These are phyloP conservation scores for Eremochloa ophiuroides DNA, from an alignment of 176 grass and related monocot species.

Conservation along the genomic window DNA sequence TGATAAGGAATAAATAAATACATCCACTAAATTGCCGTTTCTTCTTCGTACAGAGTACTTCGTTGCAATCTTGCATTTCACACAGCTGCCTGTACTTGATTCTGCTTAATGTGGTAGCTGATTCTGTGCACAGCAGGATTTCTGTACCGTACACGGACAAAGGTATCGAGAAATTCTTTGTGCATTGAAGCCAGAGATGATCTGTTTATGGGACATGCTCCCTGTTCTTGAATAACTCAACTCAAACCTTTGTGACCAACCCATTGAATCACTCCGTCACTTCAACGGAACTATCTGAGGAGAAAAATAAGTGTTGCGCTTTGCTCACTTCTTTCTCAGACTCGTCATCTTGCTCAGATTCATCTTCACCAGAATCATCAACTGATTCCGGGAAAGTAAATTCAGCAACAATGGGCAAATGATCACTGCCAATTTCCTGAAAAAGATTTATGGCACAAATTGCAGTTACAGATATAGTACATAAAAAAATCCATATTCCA, in stretches of 20 bases:
- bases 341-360: conserved; percentile 5
- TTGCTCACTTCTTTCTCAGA: background rate
- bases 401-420: conserved; percentile 76
- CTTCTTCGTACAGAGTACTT: background rate
- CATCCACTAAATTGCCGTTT: background rate
- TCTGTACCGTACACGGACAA: background rate
- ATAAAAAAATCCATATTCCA: background rate
- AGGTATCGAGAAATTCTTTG: background rate
- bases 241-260: background rate
- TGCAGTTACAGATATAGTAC: background rate
- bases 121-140: background rate
- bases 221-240: background rate
- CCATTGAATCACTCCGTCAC: conserved; percentile 8
- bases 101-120: background rate
- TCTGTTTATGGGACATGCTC: background rate
- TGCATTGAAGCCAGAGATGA: background rate
- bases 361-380: background rate
- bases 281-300: conserved; percentile 8
- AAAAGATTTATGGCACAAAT: background rate
- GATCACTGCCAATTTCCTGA: conserved; percentile 91
- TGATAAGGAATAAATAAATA: background rate
- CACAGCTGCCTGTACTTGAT: conserved; percentile 7
- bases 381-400: conserved; percentile 47
- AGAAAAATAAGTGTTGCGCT: conserved; percentile 11
- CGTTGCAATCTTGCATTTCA: conserved; percentile 18